These are phyloP conservation scores for Mortierella sp. DNA, from an alignment of 371 early-diverging fungal genomes.

Conservation along the genomic window DNA sequence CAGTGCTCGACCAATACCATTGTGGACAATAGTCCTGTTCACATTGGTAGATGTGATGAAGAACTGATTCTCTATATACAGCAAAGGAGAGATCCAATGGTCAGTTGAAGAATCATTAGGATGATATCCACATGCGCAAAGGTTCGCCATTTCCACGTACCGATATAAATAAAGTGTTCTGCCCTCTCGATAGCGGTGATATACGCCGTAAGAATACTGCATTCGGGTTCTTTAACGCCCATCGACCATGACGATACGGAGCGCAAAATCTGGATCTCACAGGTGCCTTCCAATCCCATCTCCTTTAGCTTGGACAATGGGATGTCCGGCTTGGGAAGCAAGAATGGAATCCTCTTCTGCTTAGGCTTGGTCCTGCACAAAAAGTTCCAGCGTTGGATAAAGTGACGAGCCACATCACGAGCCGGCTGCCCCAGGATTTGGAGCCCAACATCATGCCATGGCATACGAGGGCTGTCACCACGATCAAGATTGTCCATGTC, in stretches of 20 bases:
- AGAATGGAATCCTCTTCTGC: slow-evolving; percentile 69
- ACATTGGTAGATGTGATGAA: slow-evolving; percentile 60
- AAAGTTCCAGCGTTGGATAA: slow-evolving; percentile 94
- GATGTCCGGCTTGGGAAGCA: slow-evolving; percentile 84
- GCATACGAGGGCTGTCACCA: slow-evolving; percentile 79
- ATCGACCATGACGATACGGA: slow-evolving; percentile 78
- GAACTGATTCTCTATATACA: slow-evolving; percentile 33
- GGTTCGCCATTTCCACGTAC: slow-evolving; percentile 68
- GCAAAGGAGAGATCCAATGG: background rate
- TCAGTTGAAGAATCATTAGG: background rate
- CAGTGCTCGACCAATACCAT: slow-evolving; percentile 77
- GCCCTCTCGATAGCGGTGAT: slow-evolving; percentile 79
- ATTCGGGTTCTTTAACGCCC: slow-evolving; percentile 62
- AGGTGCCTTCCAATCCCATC: slow-evolving; percentile 68
- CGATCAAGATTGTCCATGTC: slow-evolving; percentile 33
- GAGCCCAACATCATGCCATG: slow-evolving; percentile 95
- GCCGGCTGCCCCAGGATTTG: slow-evolving; percentile 64
- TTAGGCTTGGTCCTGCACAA: slow-evolving; percentile 76
- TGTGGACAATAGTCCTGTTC: slow-evolving; percentile 70
- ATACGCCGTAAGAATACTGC: slow-evolving; percentile 72
- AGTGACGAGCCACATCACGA: slow-evolving; percentile 87
- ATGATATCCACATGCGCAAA: background rate
- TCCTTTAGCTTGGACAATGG: slow-evolving; percentile 70
- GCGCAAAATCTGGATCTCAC: slow-evolving; percentile 77
- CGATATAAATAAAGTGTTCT: slow-evolving; percentile 92